Conservation (phyloP, 2,329 filamentous ascomycete species). For the Fusarium longipes region DNA sequence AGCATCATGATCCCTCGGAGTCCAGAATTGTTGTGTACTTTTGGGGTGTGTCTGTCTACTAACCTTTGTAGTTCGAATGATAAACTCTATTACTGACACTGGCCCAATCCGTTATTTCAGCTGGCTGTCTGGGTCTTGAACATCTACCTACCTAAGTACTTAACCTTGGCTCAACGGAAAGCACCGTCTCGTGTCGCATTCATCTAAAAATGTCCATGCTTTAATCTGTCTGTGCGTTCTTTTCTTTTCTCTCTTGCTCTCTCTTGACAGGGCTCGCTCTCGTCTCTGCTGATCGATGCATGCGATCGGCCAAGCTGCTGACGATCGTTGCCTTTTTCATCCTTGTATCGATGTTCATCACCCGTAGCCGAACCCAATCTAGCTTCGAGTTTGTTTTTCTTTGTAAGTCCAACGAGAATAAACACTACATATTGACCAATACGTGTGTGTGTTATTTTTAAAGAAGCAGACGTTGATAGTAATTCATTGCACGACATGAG, state of each 20-base stretch:
- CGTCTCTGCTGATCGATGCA: conserved; percentile 26
- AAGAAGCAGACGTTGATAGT: neutral
- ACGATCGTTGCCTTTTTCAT: conserved; percentile 29
- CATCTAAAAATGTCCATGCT: neutral
- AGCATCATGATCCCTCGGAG: neutral
- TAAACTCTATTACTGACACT: neutral
- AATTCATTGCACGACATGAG: neutral
- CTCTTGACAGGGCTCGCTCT: neutral
- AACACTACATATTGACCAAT: neutral
- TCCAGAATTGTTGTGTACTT: neutral
- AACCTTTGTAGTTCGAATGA: neutral
- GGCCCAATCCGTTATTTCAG: neutral
- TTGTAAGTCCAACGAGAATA: conserved; percentile 1
- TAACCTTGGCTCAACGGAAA: conserved; percentile 18
- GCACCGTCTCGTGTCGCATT: conserved; percentile 11
- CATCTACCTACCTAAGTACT: neutral
- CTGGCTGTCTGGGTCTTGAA: neutral
- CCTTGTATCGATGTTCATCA: conserved; percentile 22
- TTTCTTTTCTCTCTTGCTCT: neutral
- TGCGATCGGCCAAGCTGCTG: conserved; percentile 21
- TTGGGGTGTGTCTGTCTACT: too few species aligned
- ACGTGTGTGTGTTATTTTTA: neutral
- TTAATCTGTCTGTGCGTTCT: conserved; percentile 22
- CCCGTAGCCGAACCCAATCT: conserved; percentile 30
- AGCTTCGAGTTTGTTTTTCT: conserved; percentile 20